phyloP scores from a whole-genome alignment of 176 grass and related monocot genomes.

The Oryza australiensis region DNA sequence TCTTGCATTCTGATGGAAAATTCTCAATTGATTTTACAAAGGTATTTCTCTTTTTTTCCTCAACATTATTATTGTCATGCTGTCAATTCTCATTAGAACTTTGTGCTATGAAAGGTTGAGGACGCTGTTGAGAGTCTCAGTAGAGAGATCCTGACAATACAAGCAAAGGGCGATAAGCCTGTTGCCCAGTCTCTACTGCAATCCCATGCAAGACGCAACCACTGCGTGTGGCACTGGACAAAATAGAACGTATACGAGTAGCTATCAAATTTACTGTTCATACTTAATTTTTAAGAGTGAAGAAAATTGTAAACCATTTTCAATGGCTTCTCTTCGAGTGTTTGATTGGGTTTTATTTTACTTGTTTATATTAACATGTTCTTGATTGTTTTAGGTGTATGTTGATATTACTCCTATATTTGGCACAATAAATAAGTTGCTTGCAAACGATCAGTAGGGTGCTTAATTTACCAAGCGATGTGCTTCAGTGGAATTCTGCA shows the following conservation, averaged over 20 bases:
- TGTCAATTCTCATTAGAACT: neutral
- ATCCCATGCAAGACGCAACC: constrained; percentile 68
- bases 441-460: constrained; percentile 24
- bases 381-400: too few relatives aligned
- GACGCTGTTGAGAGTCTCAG: constrained; percentile 84
- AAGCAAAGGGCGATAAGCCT: constrained; percentile 82
- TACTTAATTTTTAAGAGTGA: too few relatives aligned
- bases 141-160: constrained; percentile 87
- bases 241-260: too few relatives aligned
- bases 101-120: constrained; percentile 64
- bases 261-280: too few relatives aligned
- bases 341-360: too few relatives aligned
- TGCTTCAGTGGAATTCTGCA: neutral
- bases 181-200: constrained; percentile 63
- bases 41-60: constrained; percentile 37
- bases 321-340: too few relatives aligned
- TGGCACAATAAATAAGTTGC: constrained; percentile 44
- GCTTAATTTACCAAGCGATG: neutral
- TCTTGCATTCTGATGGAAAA: constrained; percentile 76
- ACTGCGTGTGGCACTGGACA: too few relatives aligned
- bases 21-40: constrained; percentile 92
- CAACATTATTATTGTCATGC: neutral
- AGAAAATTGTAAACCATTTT: too few relatives aligned
- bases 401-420: constrained; percentile 76
- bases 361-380: too few relatives aligned